Evolutionary conservation across 805 yeast species (phyloP).

Genomic region (Lipomyces orientalis): DNA sequence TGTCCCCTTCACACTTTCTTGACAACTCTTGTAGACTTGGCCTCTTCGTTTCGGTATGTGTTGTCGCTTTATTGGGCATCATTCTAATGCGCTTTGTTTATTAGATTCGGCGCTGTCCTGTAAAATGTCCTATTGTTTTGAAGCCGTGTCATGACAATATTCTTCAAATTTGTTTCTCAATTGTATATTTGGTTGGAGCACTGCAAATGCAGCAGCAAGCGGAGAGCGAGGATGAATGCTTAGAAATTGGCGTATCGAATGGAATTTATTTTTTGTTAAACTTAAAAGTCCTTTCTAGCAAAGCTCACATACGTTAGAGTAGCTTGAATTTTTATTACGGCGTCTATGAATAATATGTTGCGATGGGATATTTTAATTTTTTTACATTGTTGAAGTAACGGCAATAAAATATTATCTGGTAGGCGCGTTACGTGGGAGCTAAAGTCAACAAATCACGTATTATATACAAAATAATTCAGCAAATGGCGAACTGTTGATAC

Average conservation of each 20-base stretch:
- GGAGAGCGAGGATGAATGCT: background rate
- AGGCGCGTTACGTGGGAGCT: background rate
- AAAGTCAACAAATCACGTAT: too few relatives aligned
- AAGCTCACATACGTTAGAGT: too few relatives aligned
- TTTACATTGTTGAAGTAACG: too few relatives aligned
- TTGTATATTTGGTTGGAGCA: background rate
- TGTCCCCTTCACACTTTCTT: conserved; percentile 5
- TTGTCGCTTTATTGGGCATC: conserved; percentile 15
- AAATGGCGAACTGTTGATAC: background rate
- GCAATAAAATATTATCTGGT: background rate
- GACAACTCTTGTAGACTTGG: background rate
- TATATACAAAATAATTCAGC: background rate
- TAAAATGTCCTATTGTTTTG: conserved; percentile 40
- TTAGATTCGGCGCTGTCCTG: conserved; percentile 79
- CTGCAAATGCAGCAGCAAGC: background rate
- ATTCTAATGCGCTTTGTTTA: conserved; percentile 29
- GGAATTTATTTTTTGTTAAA: too few relatives aligned
- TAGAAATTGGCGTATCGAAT: background rate
- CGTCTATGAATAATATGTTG: too few relatives aligned
- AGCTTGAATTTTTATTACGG: too few relatives aligned
- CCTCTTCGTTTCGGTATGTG: background rate
- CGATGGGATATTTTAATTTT: too few relatives aligned
- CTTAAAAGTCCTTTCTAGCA: too few relatives aligned
- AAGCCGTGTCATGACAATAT: background rate
- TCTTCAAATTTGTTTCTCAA: background rate